Conservation (phyloP, 495 filamentous ascomycete species). For the Lophiotrema nucula region DNA sequence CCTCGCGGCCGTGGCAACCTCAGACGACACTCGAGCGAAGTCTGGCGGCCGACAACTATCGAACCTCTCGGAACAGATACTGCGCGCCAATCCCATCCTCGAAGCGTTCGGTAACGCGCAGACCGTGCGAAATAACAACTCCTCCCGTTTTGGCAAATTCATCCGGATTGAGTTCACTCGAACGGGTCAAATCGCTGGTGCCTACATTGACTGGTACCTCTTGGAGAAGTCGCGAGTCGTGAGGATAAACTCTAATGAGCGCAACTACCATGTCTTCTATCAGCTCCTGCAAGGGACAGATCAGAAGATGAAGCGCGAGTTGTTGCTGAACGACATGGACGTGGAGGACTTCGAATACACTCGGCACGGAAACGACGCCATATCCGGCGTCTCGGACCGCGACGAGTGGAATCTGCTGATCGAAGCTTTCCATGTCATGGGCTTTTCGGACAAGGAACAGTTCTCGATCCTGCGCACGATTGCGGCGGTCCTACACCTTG, state of each 20-base stretch:
- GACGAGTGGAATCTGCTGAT: conserved; percentile 89
- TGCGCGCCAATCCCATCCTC: conserved; percentile 94
- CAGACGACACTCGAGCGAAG: conserved; percentile 66
- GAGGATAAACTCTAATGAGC: conserved; percentile 76
- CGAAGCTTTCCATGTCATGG: conserved; percentile 94
- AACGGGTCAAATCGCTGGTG: conserved; percentile 87
- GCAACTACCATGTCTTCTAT: conserved; percentile 98
- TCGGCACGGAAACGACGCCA: conserved; percentile 82
- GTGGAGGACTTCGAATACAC: conserved; percentile 91
- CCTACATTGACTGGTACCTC: conserved; percentile 98
- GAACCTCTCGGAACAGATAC: conserved; percentile 93
- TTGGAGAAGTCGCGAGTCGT: conserved; percentile 96
- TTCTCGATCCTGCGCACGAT: conserved; percentile 78
- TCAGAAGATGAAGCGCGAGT: conserved; percentile 64
- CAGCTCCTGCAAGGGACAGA: conserved; percentile 87
- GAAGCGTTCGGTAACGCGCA: conserved; percentile 99
- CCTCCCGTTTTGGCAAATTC: conserved; percentile 98
- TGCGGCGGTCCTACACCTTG: conserved; percentile 88
- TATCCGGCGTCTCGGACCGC: conserved; percentile 83
- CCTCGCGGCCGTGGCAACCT: conserved; percentile 86
- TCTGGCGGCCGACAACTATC: conserved; percentile 66
- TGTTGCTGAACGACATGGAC: conserved; percentile 68
- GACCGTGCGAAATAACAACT: conserved; percentile 97
- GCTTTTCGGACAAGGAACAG: conserved; percentile 85
- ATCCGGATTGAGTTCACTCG: conserved; percentile 95